These are phyloP conservation scores for Suillus subaureus DNA, from an alignment of 768 basidiomycete species.

Conservation along the genomic window DNA sequence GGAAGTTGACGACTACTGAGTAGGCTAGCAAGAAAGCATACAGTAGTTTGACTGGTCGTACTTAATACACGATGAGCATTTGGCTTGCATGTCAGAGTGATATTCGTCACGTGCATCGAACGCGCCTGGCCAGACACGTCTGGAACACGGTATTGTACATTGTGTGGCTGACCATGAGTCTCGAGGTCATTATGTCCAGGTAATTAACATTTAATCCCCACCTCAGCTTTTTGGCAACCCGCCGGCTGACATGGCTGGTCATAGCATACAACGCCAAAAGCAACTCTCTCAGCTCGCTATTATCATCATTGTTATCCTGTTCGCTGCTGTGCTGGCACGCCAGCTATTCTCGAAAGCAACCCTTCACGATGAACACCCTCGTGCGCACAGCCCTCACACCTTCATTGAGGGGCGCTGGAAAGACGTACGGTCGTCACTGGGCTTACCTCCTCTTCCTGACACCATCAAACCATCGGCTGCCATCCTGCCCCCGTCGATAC, in stretches of 20 bases:
- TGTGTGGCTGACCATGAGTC: conserved; percentile 4
- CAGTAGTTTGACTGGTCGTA: background rate
- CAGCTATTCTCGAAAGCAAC: conserved; percentile 11
- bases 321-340: conserved; percentile 24
- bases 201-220: background rate
- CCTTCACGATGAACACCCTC: background rate
- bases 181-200: background rate
- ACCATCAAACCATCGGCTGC: conserved; percentile 12
- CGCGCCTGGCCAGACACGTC: conserved; percentile 6
- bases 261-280: conserved; percentile 17
- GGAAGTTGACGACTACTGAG: conserved; percentile 38
- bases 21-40: background rate
- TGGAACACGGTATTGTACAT: background rate
- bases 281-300: conserved; percentile 20
- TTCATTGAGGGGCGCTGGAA: conserved; percentile 36
- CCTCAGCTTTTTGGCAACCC: background rate
- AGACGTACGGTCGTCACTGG: conserved; percentile 32
- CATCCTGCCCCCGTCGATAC: background rate
- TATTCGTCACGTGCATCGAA: conserved; percentile 13
- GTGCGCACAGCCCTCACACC: background rate
- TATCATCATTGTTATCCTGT: conserved; percentile 22
- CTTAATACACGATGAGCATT: background rate
- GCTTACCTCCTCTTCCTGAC: conserved; percentile 28
- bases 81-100: conserved; percentile 1
- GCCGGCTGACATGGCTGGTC: conserved; percentile 25